A percentile compares a stretch with the other conserved stretches of the same genome.
Evolutionary conservation across 2,329 filamentous ascomycete species (phyloP).

Genomic region (Neurospora sp.): DNA sequence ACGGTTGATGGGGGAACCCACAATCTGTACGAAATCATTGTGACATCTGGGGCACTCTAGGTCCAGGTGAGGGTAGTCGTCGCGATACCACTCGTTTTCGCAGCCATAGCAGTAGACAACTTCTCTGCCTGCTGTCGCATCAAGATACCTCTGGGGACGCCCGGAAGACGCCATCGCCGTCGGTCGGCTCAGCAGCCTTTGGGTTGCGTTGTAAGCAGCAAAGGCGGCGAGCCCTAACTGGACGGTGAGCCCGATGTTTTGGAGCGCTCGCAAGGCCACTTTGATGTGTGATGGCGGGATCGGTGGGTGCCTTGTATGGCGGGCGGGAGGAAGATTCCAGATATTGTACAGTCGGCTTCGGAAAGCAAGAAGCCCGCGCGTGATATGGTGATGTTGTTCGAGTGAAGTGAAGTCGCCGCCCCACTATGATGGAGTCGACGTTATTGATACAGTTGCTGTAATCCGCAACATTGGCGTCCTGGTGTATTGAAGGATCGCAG

Average conservation of each 20-base stretch:
- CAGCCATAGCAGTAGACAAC: slow-evolving; percentile 83
- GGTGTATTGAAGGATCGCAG: not conserved
- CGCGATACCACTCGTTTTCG: slow-evolving; percentile 67
- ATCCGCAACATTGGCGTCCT: not conserved
- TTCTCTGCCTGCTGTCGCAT: slow-evolving; percentile 46
- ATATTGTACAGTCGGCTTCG: not conserved
- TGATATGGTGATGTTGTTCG: not conserved
- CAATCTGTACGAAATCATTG: slow-evolving; percentile 77
- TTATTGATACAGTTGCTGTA: not conserved
- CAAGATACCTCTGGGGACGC: slow-evolving; percentile 29
- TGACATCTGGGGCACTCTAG: slow-evolving; percentile 68
- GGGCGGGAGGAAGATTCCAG: not conserved
- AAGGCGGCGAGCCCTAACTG: slow-evolving; percentile 50
- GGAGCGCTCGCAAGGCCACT: slow-evolving; percentile 38
- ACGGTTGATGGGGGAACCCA: slow-evolving; percentile 34
- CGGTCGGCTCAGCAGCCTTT: slow-evolving; percentile 23
- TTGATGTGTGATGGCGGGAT: slow-evolving; percentile 1
- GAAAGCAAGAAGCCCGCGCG: not conserved
- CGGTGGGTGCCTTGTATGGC: not conserved
- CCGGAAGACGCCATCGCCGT: slow-evolving; percentile 18
- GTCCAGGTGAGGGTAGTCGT: slow-evolving; percentile 39
- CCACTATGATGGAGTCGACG: not conserved
- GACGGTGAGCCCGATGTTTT: slow-evolving; percentile 43
- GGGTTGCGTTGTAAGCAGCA: slow-evolving; percentile 40
- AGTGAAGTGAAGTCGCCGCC: not conserved